These are phyloP conservation scores for Cardiospermum halicacabum DNA, from an alignment of 345 rosid species.

Conservation along the genomic window DNA sequence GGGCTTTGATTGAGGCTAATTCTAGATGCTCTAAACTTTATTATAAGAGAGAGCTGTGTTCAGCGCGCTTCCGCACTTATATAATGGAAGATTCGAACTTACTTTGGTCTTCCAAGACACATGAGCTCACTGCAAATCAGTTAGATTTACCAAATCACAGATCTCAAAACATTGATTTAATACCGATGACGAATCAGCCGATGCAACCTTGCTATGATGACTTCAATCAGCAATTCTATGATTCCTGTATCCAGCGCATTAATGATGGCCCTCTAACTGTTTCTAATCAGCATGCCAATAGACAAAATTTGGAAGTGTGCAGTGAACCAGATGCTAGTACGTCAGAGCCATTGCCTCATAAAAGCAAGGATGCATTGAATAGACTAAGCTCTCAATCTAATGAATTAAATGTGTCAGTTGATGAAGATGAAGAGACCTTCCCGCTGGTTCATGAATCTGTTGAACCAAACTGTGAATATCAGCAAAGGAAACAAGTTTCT, in stretches of 20 bases:
- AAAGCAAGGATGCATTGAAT: slow-evolving; percentile 37
- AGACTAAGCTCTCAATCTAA: slow-evolving; percentile 48
- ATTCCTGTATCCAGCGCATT: slow-evolving; percentile 22
- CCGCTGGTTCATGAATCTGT: slow-evolving; percentile 42
- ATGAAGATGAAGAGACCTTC: slow-evolving; percentile 57
- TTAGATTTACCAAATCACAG: slow-evolving; percentile 28
- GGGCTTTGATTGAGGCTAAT: slow-evolving; percentile 85
- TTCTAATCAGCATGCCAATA: slow-evolving; percentile 32
- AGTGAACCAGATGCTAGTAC: slow-evolving; percentile 90
- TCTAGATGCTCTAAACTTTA: slow-evolving; percentile 69
- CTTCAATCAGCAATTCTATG: slow-evolving; percentile 23
- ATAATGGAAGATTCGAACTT: slow-evolving; percentile 53
- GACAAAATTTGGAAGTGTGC: slow-evolving; percentile 57
- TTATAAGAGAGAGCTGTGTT: slow-evolving; percentile 67
- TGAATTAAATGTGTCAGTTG: slow-evolving; percentile 47
- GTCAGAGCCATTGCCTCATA: slow-evolving; percentile 65
- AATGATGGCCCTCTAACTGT: slow-evolving; percentile 21
- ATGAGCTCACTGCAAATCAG: slow-evolving; percentile 34
- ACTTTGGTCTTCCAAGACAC: slow-evolving; percentile 45
- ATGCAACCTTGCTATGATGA: slow-evolving; percentile 37
- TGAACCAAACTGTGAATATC: slow-evolving; percentile 30
- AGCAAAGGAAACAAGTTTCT: slow-evolving; percentile 27
- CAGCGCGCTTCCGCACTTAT: slow-evolving; percentile 62
- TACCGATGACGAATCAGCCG: slow-evolving; percentile 37
- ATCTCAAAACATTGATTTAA: slow-evolving; percentile 35